Percentiles rank a stretch among this genome's conserved stretches.
Conservation (phyloP, 2,329 filamentous ascomycete species). For the Monilinia polystroma region DNA sequence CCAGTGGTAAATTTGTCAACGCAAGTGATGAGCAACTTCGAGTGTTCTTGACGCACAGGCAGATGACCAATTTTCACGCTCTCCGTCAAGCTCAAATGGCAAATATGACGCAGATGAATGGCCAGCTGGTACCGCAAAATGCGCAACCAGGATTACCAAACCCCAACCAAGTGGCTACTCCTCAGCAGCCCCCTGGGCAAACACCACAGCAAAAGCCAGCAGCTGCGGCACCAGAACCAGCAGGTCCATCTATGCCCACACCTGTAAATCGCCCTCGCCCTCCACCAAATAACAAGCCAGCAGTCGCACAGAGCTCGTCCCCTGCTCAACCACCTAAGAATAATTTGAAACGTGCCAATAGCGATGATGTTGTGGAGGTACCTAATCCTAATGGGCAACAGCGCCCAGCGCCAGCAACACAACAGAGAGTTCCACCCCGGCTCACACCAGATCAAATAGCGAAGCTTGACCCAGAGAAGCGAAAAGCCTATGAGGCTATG, state of each 20-base stretch:
- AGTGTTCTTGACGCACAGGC: conserved; percentile 31
- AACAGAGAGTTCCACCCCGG: conserved; percentile 40
- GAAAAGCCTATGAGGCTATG: conserved; percentile 36
- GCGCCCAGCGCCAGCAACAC: conserved; percentile 26
- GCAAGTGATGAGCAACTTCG: conserved; percentile 39
- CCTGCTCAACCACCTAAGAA: conserved; percentile 42
- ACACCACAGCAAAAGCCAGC: conserved; percentile 28
- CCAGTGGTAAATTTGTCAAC: conserved; percentile 34
- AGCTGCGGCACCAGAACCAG: conserved; percentile 22
- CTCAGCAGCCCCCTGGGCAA: conserved; percentile 24
- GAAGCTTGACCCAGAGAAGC: conserved; percentile 35
- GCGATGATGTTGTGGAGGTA: conserved; percentile 48
- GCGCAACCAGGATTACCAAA: conserved; percentile 18
- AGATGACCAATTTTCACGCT: conserved; percentile 25
- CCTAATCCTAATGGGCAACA: conserved; percentile 42
- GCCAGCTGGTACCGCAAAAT: conserved; percentile 24
- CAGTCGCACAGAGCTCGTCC: conserved; percentile 35
- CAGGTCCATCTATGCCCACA: conserved; percentile 21
- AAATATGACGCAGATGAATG: conserved; percentile 22
- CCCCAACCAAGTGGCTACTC: not conserved
- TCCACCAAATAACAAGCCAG: conserved; percentile 28
- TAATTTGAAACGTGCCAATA: conserved; percentile 43
- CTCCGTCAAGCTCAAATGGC: conserved; percentile 24
- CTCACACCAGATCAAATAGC: conserved; percentile 36
- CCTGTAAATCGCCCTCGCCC: conserved; percentile 28